Conservation (phyloP, 495 filamentous ascomycete genomes). For the Penicillium riverlandense region DNA sequence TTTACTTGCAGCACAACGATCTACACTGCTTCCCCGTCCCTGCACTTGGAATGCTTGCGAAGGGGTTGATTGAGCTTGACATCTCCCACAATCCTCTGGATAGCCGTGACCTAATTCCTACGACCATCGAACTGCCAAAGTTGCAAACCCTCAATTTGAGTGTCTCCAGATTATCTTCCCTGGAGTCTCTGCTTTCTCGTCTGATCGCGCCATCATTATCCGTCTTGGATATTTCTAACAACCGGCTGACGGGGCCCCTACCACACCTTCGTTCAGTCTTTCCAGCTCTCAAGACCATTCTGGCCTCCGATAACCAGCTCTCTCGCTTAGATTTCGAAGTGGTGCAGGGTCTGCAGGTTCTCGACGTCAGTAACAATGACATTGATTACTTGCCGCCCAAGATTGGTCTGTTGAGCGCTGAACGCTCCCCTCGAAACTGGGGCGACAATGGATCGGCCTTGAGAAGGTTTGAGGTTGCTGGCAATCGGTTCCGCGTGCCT, state of each 20-base stretch:
- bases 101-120: constrained; percentile 49
- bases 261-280: constrained; percentile 51
- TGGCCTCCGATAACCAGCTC: constrained; percentile 71
- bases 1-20: constrained; percentile 71
- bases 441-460: constrained; percentile 28
- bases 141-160: constrained; percentile 69
- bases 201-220: constrained; percentile 65
- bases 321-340: constrained; percentile 63
- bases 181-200: constrained; percentile 54
- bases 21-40: constrained; percentile 58
- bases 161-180: constrained; percentile 57
- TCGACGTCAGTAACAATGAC: constrained; percentile 79
- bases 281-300: constrained; percentile 57
- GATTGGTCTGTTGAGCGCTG: constrained; percentile 60
- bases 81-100: constrained; percentile 74
- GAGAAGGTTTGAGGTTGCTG: constrained; percentile 57
- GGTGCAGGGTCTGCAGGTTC: constrained; percentile 63
- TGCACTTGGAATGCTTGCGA: constrained; percentile 57
- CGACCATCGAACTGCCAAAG: constrained; percentile 56
- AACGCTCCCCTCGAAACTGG: constrained; percentile 36
- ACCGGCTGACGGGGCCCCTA: constrained; percentile 61
- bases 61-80: constrained; percentile 65
- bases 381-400: constrained; percentile 69
- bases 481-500: constrained; percentile 83
- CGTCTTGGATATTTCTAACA: constrained; percentile 72